Evolutionary conservation across 495 filamentous ascomycete genomes (phyloP), one percentile per base, ranked within the genome.

Genomic region (Neohortaea acidophila): DNA sequence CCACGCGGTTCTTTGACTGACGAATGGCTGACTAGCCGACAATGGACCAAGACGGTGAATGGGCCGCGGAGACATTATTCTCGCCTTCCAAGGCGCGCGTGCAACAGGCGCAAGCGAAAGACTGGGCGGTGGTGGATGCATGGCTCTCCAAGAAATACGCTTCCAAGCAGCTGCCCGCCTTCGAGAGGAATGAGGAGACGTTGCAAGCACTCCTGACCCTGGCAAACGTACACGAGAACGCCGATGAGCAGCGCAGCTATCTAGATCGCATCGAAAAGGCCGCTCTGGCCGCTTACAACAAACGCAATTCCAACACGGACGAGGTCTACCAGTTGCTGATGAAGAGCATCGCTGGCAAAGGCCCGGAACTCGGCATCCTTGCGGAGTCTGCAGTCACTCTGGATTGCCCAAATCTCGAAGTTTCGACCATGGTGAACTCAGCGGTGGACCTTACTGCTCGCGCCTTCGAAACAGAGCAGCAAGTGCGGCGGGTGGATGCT

Each of bases 121-220:
- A 93, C 64, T 94, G 85, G 86, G 71, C 75, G 38, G 83, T 79
- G 51, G 66, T 92, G 50, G 81, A 91, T 62, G 60, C 64, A 58
- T 94, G 86, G 84, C 72, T 94, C 2, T 53, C 58, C 20, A 63
- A 67, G 33, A 76, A 81, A 46, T 85, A 77, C 52, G 59, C 66
- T 6, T 73, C 79, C 1, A 67, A 68, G 31, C 62, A 65, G 2
- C 49, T 73, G 1, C 78, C 77, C 1, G 47, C 64, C 4, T 89
- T 92, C 57, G 86, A 94, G 59, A 75, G 82, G 48, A 93, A 87
- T 52, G 67, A 74, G 31, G 80, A 84, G 40, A 93, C 85, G 1
- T 65, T 94, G 18, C 76, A 73, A 36, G 75, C 72, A 3, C 63
- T 94, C 3, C 67, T 91, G 7, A 71, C 78, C 12, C 66, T 94